phyloP scores from a whole-genome alignment of 2,329 filamentous ascomycete genomes.

The Teratosphaeriaceae sp. region DNA sequence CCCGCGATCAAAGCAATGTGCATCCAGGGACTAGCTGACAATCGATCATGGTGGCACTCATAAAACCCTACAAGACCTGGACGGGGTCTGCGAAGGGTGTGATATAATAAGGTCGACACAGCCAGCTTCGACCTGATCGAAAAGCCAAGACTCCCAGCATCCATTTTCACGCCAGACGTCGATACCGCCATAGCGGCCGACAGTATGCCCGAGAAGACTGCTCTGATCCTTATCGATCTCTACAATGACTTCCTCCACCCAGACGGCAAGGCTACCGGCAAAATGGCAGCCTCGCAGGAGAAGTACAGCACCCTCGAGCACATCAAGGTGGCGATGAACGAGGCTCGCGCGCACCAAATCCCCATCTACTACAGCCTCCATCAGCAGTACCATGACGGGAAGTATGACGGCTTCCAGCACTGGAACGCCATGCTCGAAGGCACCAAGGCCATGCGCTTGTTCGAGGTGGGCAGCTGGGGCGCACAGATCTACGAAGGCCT shows the following conservation, averaged over 20 bases:
- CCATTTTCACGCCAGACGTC: too few relatives aligned
- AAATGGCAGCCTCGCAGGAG: neutral
- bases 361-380: conserved; percentile 9
- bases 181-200: too few relatives aligned
- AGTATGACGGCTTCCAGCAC: conserved; percentile 4
- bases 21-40: too few relatives aligned
- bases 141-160: too few relatives aligned
- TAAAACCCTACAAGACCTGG: too few relatives aligned
- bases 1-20: too few relatives aligned
- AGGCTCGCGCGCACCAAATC: conserved; percentile 2
- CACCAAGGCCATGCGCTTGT: neutral
- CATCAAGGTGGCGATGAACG: conserved; percentile 2
- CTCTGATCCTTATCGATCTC: conserved; percentile 7
- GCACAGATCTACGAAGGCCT: conserved; percentile 6
- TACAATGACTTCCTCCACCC: conserved; percentile 9
- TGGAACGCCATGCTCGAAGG: conserved; percentile 6
- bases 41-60: too few relatives aligned
- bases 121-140: too few relatives aligned
- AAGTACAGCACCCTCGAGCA: conserved; percentile 5
- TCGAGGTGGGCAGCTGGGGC: conserved; percentile 7
- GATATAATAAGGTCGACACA: too few relatives aligned
- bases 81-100: too few relatives aligned
- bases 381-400: conserved; percentile 5
- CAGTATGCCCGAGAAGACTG: conserved; percentile 3
- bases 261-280: conserved; percentile 4